phyloP scores from a whole-genome alignment of 1,284 basidiomycete species.

The Cerrena zonata region DNA sequence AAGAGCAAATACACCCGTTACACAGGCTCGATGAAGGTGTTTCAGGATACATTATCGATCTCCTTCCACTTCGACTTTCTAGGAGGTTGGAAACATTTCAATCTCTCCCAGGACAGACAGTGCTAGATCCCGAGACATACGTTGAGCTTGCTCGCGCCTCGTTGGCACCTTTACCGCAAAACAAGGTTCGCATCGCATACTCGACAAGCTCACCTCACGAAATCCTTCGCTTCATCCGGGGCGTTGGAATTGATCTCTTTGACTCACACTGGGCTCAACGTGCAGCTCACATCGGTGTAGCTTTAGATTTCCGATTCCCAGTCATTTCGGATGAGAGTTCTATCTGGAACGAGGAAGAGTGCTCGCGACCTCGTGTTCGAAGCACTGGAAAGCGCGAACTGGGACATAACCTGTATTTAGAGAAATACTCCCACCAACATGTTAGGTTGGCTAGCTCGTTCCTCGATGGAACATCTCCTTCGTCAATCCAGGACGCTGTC shows the following conservation, averaged over 20 bases:
- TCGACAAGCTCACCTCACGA: slow-evolving; percentile 64
- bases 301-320: slow-evolving; percentile 73
- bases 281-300: slow-evolving; percentile 62
- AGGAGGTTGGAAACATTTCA: not conserved
- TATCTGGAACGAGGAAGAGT: slow-evolving; percentile 1
- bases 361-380: slow-evolving; percentile 2
- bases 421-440: slow-evolving; percentile 56
- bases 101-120: slow-evolving; percentile 8
- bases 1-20: slow-evolving; percentile 44
- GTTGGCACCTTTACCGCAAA: slow-evolving; percentile 42
- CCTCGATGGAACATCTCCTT: slow-evolving; percentile 24
- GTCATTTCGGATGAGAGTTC: not conserved
- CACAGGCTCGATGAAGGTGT: slow-evolving; percentile 60
- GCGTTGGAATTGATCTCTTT: slow-evolving; percentile 69
- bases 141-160: slow-evolving; percentile 49
- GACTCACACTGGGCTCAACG: slow-evolving; percentile 66
- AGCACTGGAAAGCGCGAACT: slow-evolving; percentile 36
- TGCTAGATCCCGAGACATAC: slow-evolving; percentile 9
- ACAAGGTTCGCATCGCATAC: slow-evolving; percentile 60
- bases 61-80: slow-evolving; percentile 45
- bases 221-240: slow-evolving; percentile 56
- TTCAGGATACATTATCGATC: slow-evolving; percentile 62
- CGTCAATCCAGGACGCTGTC: slow-evolving; percentile 7
- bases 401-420: slow-evolving; percentile 68
- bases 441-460: slow-evolving; percentile 39